A percentile compares a stretch with the other conserved stretches of the same genome.
phyloP scores from a whole-genome alignment of 805 yeast genomes.

The Cyberlindnera bimundalis region DNA sequence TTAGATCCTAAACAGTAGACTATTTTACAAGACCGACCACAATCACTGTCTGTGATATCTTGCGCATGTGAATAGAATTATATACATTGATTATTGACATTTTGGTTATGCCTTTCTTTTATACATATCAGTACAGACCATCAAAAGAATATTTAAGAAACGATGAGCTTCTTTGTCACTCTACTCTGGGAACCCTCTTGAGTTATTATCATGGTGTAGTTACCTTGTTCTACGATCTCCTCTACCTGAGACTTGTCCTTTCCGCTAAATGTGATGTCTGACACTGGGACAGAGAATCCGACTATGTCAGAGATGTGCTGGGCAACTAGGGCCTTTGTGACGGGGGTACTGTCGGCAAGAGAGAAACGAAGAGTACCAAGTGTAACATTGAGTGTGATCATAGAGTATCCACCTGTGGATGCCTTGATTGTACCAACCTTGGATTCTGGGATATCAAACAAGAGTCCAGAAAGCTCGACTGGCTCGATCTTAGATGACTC shows the following conservation, averaged over 20 bases:
- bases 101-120: not conserved
- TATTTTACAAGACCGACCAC: not conserved
- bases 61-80: too few relatives aligned
- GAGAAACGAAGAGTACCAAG: slow-evolving; percentile 15
- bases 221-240: slow-evolving; percentile 17
- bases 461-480: slow-evolving; percentile 21
- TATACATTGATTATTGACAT: not conserved
- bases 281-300: slow-evolving; percentile 19
- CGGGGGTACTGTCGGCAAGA: not conserved
- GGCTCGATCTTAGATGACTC: slow-evolving; percentile 10
- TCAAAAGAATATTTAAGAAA: slow-evolving; percentile 4
- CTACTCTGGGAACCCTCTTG: slow-evolving; percentile 13
- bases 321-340: slow-evolving; percentile 15
- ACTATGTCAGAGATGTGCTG: slow-evolving; percentile 11
- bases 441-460: slow-evolving; percentile 20
- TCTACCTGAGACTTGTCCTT: slow-evolving; percentile 8
- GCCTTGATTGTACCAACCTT: slow-evolving; percentile 7
- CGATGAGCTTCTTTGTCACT: slow-evolving; percentile 18
- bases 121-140: not conserved
- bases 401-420: slow-evolving; percentile 17
- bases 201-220: slow-evolving; percentile 18
- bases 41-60: too few relatives aligned
- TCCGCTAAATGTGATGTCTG: slow-evolving; percentile 14
- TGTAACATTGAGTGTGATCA: slow-evolving; percentile 23
- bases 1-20: not conserved